Evolutionary conservation across 805 yeast species (phyloP).

Genomic region (Zygosaccharomyces siamensis): DNA sequence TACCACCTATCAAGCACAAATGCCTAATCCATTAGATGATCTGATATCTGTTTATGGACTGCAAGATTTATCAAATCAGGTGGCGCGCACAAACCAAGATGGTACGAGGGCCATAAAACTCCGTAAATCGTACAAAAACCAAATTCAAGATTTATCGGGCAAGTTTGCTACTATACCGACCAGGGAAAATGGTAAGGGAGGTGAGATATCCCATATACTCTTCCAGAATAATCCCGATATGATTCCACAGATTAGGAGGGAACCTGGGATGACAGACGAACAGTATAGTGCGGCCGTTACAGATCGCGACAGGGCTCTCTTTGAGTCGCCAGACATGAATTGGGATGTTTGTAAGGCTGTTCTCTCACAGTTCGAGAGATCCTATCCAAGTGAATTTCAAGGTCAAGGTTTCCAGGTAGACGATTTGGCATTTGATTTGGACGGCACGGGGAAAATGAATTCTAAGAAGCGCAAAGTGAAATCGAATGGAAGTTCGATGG

Average conservation of each 20-base stretch:
- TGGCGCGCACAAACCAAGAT: slow-evolving; percentile 81
- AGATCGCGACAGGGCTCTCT: slow-evolving; percentile 27
- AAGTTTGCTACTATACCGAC: slow-evolving; percentile 59
- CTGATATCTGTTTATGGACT: slow-evolving; percentile 66
- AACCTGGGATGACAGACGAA: slow-evolving; percentile 26
- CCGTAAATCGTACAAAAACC: slow-evolving; percentile 92
- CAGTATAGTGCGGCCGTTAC: slow-evolving; percentile 23
- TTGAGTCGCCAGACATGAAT: slow-evolving; percentile 26
- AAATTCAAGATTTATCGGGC: slow-evolving; percentile 80
- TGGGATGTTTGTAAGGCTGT: slow-evolving; percentile 33
- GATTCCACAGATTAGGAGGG: slow-evolving; percentile 25
- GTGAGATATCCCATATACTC: slow-evolving; percentile 32
- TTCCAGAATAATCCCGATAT: slow-evolving; percentile 35
- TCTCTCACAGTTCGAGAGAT: slow-evolving; percentile 31
- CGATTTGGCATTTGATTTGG: slow-evolving; percentile 35
- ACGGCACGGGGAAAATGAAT: slow-evolving; percentile 32
- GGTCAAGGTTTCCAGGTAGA: slow-evolving; percentile 30
- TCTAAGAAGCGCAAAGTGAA: slow-evolving; percentile 30
- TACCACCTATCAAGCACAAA: slow-evolving; percentile 36
- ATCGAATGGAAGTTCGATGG: slow-evolving; percentile 34
- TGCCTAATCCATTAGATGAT: slow-evolving; percentile 71
- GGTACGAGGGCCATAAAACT: slow-evolving; percentile 90
- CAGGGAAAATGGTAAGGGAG: slow-evolving; percentile 36
- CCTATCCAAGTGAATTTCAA: slow-evolving; percentile 33
- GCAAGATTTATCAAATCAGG: slow-evolving; percentile 62